phyloP scores from a whole-genome alignment of 1,284 basidiomycete species.

The Sanghuangporus sanghuang region DNA sequence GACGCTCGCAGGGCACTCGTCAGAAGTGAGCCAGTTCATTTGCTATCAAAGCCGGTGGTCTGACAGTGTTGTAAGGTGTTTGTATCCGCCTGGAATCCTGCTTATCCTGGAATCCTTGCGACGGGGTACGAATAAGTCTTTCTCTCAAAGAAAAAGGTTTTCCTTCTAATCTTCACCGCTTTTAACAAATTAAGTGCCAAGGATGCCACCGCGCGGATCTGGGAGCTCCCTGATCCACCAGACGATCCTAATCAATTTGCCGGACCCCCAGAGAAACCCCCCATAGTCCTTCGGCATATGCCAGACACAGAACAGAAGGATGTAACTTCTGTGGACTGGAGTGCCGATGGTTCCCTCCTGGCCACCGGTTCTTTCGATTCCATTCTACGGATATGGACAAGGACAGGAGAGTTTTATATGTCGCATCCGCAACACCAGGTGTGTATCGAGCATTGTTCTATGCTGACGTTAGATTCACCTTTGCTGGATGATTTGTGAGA shows the following conservation, averaged over 20 bases:
- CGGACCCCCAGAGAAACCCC: slow-evolving; percentile 28
- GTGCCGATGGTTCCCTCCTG: slow-evolving; percentile 59
- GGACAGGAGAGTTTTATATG: slow-evolving; percentile 54
- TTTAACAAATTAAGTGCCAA: slow-evolving; percentile 51
- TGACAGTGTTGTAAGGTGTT: slow-evolving; percentile 51
- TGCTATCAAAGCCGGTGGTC: background rate
- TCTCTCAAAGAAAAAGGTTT: background rate
- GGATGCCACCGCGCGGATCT: slow-evolving; percentile 71
- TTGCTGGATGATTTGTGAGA: slow-evolving; percentile 25
- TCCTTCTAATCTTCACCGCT: background rate
- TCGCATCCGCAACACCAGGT: slow-evolving; percentile 60
- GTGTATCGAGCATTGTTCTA: slow-evolving; percentile 21
- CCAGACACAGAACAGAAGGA: slow-evolving; percentile 46
- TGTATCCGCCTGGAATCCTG: slow-evolving; percentile 76
- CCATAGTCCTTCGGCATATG: slow-evolving; percentile 47
- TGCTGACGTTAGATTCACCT: slow-evolving; percentile 22
- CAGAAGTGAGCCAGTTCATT: slow-evolving; percentile 45
- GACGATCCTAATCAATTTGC: slow-evolving; percentile 23
- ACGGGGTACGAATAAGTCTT: slow-evolving; percentile 52
- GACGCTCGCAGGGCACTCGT: slow-evolving; percentile 51
- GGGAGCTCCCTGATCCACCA: slow-evolving; percentile 55
- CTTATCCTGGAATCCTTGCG: slow-evolving; percentile 54
- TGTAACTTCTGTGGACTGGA: slow-evolving; percentile 74
- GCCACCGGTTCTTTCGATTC: slow-evolving; percentile 74
- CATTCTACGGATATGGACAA: slow-evolving; percentile 57